A percentile compares a stretch with the other conserved stretches of the same genome.
Conservation (phyloP, 2,329 filamentous ascomycete genomes). For the Hymenoscyphus infarciens region DNA sequence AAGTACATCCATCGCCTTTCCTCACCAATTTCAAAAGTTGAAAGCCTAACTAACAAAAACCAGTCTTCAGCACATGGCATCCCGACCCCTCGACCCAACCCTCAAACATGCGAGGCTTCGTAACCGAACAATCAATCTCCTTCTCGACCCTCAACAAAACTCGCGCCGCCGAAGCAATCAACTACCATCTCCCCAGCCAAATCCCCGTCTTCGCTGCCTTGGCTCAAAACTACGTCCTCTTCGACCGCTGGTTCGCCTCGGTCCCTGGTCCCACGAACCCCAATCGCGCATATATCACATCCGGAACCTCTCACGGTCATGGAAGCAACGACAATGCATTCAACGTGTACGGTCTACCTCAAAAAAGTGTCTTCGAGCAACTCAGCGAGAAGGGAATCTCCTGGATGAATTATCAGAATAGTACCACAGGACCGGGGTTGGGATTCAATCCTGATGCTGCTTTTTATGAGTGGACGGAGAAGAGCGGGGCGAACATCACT, state of each 20-base stretch:
- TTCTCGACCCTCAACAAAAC: slow-evolving; percentile 37
- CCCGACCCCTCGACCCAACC: slow-evolving; percentile 27
- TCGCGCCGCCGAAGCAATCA: slow-evolving; percentile 41
- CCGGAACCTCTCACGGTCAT: slow-evolving; percentile 40
- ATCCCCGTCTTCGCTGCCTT: slow-evolving; percentile 41
- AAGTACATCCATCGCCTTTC: slow-evolving; percentile 14
- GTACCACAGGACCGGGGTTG: slow-evolving; percentile 33
- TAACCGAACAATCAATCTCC: slow-evolving; percentile 40
- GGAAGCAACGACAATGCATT: slow-evolving; percentile 38
- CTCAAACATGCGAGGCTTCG: slow-evolving; percentile 40
- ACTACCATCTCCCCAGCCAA: slow-evolving; percentile 42
- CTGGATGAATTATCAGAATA: slow-evolving; percentile 47
- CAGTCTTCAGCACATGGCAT: slow-evolving; percentile 39
- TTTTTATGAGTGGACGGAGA: slow-evolving; percentile 43
- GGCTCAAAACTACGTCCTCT: slow-evolving; percentile 43
- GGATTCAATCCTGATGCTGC: slow-evolving; percentile 43
- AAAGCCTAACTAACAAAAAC: not conserved
- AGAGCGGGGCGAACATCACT: slow-evolving; percentile 35
- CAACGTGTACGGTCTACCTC: slow-evolving; percentile 35
- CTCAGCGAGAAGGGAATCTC: slow-evolving; percentile 39
- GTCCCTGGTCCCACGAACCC: slow-evolving; percentile 41
- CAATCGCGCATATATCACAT: slow-evolving; percentile 35
- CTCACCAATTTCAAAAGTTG: slow-evolving; percentile 10
- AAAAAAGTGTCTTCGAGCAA: slow-evolving; percentile 40
- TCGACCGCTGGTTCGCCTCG: slow-evolving; percentile 42